phyloP scores from a whole-genome alignment of 2,329 filamentous ascomycete genomes.

The Shiraia sp. region DNA sequence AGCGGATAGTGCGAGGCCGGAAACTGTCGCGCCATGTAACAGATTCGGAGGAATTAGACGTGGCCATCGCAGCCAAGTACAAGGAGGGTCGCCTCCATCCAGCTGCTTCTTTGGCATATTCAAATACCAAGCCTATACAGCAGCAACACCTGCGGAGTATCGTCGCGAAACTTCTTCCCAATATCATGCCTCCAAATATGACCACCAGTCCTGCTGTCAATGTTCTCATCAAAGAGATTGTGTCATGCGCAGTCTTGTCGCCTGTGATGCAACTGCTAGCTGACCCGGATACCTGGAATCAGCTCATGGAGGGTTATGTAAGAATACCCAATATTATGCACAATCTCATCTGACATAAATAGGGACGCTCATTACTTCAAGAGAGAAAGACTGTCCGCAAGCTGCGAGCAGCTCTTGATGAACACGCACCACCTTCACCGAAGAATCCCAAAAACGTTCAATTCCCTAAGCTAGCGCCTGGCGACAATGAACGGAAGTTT shows the following conservation, averaged over 20 bases:
- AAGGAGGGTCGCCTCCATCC: constrained; percentile 85
- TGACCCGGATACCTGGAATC: constrained; percentile 97
- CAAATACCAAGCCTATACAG: constrained; percentile 81
- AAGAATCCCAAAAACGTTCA: constrained; percentile 65
- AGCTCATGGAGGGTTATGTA: constrained; percentile 84
- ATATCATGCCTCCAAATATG: constrained; percentile 72
- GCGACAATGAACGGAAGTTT: constrained; percentile 89
- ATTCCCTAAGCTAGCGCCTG: constrained; percentile 78
- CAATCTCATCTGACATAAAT: constrained; percentile 13
- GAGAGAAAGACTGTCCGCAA: constrained; percentile 94
- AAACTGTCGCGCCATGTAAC: constrained; percentile 89
- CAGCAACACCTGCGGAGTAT: constrained; percentile 84
- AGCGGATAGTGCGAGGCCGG: constrained; percentile 81
- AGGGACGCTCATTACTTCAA: constrained; percentile 83
- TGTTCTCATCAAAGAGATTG: constrained; percentile 82
- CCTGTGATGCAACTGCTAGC: constrained; percentile 79
- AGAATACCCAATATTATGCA: constrained; percentile 17
- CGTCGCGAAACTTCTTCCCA: constrained; percentile 72
- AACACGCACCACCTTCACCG: constrained; percentile 84
- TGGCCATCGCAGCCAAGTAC: constrained; percentile 95
- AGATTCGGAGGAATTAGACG: constrained; percentile 92
- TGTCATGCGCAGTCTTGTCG: constrained; percentile 87
- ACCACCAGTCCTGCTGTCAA: constrained; percentile 79
- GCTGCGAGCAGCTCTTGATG: constrained; percentile 86
- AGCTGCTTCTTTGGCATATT: constrained; percentile 79